Conservation (phyloP, 148 eudicot genomes). For the Chenopodium suecicum region DNA sequence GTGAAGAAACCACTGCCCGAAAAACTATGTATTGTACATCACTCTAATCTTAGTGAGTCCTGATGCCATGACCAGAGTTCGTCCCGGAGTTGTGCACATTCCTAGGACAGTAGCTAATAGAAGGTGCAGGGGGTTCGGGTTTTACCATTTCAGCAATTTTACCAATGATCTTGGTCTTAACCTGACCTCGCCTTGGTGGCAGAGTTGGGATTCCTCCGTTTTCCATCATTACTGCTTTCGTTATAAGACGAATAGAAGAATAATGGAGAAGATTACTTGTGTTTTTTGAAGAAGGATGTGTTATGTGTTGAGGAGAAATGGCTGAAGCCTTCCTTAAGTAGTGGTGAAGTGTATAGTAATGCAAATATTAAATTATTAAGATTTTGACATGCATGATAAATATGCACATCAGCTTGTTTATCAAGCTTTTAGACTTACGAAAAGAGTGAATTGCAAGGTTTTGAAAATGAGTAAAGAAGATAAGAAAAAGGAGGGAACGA, state of each 20-base stretch:
- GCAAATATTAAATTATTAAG: background rate
- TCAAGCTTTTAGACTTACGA: background rate
- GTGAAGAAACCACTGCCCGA: background rate
- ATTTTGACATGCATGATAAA: constrained; percentile 1
- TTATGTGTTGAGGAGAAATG: background rate
- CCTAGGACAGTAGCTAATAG: constrained; percentile 24
- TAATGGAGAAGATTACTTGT: background rate
- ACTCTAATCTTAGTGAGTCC: background rate
- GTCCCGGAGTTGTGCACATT: constrained; percentile 1
- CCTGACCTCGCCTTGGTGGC: constrained; percentile 29
- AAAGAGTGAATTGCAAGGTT: constrained; percentile 11
- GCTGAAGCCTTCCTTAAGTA: constrained; percentile 13
- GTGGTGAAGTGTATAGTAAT: background rate
- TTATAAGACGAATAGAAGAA: background rate
- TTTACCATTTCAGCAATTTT: constrained; percentile 14
- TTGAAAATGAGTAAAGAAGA: background rate
- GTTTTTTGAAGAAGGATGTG: background rate
- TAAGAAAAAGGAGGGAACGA: background rate
- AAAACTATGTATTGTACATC: background rate
- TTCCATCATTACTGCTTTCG: background rate
- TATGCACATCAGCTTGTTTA: constrained; percentile 2
- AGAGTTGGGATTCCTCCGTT: background rate
- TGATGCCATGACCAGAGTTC: background rate
- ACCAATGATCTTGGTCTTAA: constrained; percentile 22
- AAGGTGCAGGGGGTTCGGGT: background rate